Evolutionary conservation across 352 stramenopile genomes (phyloP), one percentile per base, ranked within the genome.

Genomic region (Thraustochytrium sp.): DNA sequence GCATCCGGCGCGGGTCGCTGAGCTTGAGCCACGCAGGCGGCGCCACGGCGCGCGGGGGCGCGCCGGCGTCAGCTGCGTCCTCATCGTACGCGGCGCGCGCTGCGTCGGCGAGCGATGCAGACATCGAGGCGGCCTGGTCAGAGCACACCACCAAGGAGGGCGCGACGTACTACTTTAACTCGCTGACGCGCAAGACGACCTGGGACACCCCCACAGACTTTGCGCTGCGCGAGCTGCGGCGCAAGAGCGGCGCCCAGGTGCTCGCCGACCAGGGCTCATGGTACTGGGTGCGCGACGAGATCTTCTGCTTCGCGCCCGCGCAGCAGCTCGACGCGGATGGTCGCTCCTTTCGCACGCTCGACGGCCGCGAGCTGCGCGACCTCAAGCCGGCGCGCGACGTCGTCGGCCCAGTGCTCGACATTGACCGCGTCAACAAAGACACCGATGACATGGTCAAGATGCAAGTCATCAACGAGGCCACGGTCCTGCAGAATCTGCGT

Each of bases 401-500:
- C 18, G 9, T 80, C 13, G 68, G 44, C 5, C 48, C 48, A 9
- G 40, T 80, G 8, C 68, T 46, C 2, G 51, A 80, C 68, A 72
- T 80, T 44, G 31, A 61, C 2, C 18, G 44, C 29, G n/a, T 85
- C 38, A 85, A 68, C 31, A 77, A 23, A 13, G 74, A 85, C 37
- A 84, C 34, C n/a, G 82, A 76, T 18, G 82, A 85, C 73, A 85
- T 85, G 82, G 82, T 85, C 29, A 76, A 85, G 44, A 85, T 85
- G 82, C 76, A 82, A 68, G 73, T 34, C 26, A 82, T 85, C 42
- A 84, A 85, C 54, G 89, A 94, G 82, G 78, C 89, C 21, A 88
- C 86, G 61, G 84, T 95, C 3, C 86, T 95, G 2, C 89, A 94
- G 80, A 86, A 90, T 16, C 82, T 95, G n/a, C 75, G 90, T 13